Conservation (phyloP, 768 basidiomycete species). For the Tricholoma saponaceum region DNA sequence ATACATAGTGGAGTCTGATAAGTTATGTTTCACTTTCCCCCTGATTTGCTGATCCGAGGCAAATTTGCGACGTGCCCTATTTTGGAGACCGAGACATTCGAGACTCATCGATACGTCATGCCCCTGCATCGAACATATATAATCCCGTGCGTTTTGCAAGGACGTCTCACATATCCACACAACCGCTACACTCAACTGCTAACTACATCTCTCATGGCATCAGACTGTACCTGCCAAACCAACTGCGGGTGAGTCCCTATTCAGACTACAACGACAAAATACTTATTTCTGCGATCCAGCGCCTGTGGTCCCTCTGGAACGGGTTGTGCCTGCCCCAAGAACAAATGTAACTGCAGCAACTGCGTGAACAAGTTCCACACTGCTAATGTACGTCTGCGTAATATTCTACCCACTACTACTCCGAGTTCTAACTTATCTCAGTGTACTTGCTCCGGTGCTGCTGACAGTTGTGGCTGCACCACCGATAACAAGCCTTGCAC, state of each 20-base stretch:
- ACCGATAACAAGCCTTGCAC: constrained; percentile 29
- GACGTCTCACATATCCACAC: no score
- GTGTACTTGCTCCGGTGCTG: constrained; percentile 28
- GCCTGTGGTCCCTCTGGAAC: constrained; percentile 33
- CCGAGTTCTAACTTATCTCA: constrained; percentile 4
- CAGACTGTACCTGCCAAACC: constrained; percentile 27
- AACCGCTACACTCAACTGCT: not conserved
- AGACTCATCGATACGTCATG: no score
- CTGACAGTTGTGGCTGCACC: constrained; percentile 27
- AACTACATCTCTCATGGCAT: not conserved
- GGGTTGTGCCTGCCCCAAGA: constrained; percentile 32
- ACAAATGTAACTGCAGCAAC: constrained; percentile 30
- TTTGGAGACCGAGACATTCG: no score
- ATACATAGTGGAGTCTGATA: no score
- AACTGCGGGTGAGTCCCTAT: constrained; percentile 22
- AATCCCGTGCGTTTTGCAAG: no score
- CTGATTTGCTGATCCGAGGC: no score
- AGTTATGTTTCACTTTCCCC: no score
- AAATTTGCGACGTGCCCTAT: no score
- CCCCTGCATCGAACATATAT: no score
- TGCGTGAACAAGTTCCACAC: constrained; percentile 36
- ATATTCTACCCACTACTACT: not conserved
- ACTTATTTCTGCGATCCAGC: constrained; percentile 11
- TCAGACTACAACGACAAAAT: no score
- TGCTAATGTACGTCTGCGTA: constrained; percentile 21